phyloP scores from a whole-genome alignment of 2,329 filamentous ascomycete genomes.

The Fusarium staphyleae region DNA sequence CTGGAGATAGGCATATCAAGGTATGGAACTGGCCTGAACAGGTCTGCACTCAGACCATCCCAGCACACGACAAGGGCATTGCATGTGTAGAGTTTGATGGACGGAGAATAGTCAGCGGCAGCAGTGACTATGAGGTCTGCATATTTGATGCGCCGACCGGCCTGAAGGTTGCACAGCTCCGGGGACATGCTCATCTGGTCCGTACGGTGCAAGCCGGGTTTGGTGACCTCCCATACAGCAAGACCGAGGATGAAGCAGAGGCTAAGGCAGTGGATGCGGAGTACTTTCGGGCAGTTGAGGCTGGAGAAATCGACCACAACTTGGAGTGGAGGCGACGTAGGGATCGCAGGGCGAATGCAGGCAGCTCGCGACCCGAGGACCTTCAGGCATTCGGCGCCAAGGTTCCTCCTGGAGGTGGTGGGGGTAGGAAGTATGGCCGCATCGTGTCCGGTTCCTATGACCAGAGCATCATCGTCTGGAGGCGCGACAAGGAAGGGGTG shows the following conservation, averaged over 20 bases:
- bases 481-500: conserved; percentile 80
- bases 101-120: conserved; percentile 90
- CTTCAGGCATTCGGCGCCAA: conserved; percentile 84
- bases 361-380: conserved; percentile 76
- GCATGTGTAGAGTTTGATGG: conserved; percentile 98
- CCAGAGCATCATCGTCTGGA: conserved; percentile 95
- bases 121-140: conserved; percentile 93
- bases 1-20: conserved; percentile 91
- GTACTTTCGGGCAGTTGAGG: conserved; percentile 69
- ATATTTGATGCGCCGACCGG: conserved; percentile 89
- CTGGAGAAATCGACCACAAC: conserved; percentile 54
- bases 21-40: conserved; percentile 91
- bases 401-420: conserved; percentile 88
- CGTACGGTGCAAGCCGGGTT: conserved; percentile 96
- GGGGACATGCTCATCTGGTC: conserved; percentile 83
- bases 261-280: conserved; percentile 75
- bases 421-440: conserved; percentile 86
- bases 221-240: conserved; percentile 83
- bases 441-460: conserved; percentile 98
- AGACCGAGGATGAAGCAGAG: conserved; percentile 74
- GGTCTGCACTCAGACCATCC: conserved; percentile 76
- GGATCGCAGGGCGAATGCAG: conserved; percentile 66
- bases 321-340: conserved; percentile 44
- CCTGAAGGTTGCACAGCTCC: conserved; percentile 86
- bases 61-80: conserved; percentile 93